phyloP scores from a whole-genome alignment of 306 rosid genomes.

The Glycine latifolia region DNA sequence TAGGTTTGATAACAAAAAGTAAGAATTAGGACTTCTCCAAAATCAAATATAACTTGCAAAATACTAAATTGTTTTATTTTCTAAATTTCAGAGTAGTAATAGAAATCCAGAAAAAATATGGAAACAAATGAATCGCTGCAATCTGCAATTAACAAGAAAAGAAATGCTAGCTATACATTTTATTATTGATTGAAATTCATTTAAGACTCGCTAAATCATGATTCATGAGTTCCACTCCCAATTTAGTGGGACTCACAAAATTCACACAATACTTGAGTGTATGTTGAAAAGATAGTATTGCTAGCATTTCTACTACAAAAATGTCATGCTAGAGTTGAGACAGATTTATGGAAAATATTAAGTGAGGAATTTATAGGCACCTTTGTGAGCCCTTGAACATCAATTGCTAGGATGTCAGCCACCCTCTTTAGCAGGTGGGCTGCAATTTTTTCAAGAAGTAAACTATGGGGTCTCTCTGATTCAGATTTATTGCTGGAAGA shows the following conservation, averaged over 20 bases:
- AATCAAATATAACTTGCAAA: slow-evolving; percentile 36
- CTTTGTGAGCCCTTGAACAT: slow-evolving; percentile 90
- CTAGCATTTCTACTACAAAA: neutral
- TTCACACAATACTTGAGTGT: neutral
- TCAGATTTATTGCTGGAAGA: slow-evolving; percentile 56
- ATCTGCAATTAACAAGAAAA: slow-evolving; percentile 4
- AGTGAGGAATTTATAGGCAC: slow-evolving; percentile 44
- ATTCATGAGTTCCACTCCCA: neutral
- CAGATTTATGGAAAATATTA: slow-evolving; percentile 34
- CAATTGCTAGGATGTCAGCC: slow-evolving; percentile 75
- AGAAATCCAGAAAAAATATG: slow-evolving; percentile 23
- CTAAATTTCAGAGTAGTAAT: neutral
- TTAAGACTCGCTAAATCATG: neutral
- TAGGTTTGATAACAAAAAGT: slow-evolving; percentile 41
- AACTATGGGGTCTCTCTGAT: slow-evolving; percentile 65
- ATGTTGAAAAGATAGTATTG: neutral
- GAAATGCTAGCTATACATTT: neutral
- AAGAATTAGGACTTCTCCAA: slow-evolving; percentile 37
- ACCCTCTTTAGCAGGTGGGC: slow-evolving; percentile 78
- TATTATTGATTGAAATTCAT: neutral
- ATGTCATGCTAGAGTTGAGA: slow-evolving; percentile 37
- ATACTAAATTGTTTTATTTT: neutral
- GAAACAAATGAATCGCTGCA: slow-evolving; percentile 36
- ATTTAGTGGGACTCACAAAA: neutral
- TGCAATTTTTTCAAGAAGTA: slow-evolving; percentile 89